Conservation (phyloP, 768 basidiomycete genomes). For the Pleurotus sapidus region DNA sequence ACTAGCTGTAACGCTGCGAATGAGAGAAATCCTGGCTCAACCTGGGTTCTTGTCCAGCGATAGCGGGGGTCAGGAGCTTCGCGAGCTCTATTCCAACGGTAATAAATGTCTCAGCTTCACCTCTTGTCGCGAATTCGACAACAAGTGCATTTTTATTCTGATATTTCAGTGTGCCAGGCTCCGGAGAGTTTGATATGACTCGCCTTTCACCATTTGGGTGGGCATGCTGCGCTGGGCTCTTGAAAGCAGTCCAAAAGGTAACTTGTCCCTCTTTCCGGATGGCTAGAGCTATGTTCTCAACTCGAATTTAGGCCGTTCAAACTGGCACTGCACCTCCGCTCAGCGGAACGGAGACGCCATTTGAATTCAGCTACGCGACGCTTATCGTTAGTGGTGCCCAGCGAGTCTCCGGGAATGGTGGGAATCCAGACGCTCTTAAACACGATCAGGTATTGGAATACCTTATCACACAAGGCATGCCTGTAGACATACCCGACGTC, state of each 20-base stretch:
- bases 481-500: constrained; percentile 41
- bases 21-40: constrained; percentile 23
- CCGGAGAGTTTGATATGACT: constrained; percentile 15
- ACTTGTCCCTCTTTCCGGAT: neutral
- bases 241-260: constrained; percentile 17
- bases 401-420: constrained; percentile 17
- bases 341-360: constrained; percentile 37
- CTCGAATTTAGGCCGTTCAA: constrained; percentile 4
- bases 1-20: constrained; percentile 23
- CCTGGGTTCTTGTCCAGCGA: constrained; percentile 23
- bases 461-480: constrained; percentile 38
- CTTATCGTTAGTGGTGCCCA: constrained; percentile 39
- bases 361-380: constrained; percentile 38
- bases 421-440: constrained; percentile 14
- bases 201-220: constrained; percentile 26
- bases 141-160: too few species aligned
- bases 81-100: constrained; percentile 27
- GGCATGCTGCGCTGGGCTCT: constrained; percentile 15
- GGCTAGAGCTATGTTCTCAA: too few species aligned
- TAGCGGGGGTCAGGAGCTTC: constrained; percentile 22
- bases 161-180: neutral
- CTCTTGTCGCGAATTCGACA: neutral
- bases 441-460: constrained; percentile 34
- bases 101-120: neutral
- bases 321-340: constrained; percentile 33